phyloP scores from a whole-genome alignment of 1,284 basidiomycete species.

The Moesziomyces parantarcticus region DNA sequence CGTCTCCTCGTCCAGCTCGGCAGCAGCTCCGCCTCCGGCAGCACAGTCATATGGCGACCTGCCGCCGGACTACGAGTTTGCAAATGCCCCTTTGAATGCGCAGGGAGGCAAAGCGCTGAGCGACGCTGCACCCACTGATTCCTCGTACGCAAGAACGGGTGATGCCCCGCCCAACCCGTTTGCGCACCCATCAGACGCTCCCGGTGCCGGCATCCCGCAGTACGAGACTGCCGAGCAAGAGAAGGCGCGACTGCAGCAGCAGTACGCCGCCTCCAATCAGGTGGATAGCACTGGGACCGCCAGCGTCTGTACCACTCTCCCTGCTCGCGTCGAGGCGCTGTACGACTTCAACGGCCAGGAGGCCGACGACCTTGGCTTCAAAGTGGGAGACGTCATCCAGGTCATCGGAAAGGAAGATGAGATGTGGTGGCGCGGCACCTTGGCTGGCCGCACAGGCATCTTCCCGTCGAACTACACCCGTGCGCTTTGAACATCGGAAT shows the following conservation, averaged over 20 bases:
- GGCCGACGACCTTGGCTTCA: slow-evolving; percentile 33
- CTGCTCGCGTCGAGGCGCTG: slow-evolving; percentile 26
- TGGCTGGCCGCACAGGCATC: slow-evolving; percentile 32
- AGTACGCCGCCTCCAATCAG: slow-evolving; percentile 12
- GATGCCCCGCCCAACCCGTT: slow-evolving; percentile 26
- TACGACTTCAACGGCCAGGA: slow-evolving; percentile 39
- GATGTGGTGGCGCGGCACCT: slow-evolving; percentile 40
- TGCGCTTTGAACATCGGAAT: slow-evolving; percentile 11
- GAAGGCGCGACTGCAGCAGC: slow-evolving; percentile 38
- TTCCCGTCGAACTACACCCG: slow-evolving; percentile 34
- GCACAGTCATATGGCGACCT: slow-evolving; percentile 34
- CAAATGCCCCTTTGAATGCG: slow-evolving; percentile 27
- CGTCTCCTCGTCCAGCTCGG: slow-evolving; percentile 5
- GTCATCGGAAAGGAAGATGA: slow-evolving; percentile 41
- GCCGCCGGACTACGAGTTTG: slow-evolving; percentile 51
- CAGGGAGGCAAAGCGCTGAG: slow-evolving; percentile 34
- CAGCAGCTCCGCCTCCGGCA: not conserved
- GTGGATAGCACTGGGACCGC: not conserved
- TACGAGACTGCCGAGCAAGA: slow-evolving; percentile 41
- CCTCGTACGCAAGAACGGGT: not conserved
- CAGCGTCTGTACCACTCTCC: slow-evolving; percentile 3
- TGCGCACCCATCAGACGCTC: slow-evolving; percentile 17
- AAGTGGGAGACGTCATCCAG: slow-evolving; percentile 35
- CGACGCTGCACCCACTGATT: slow-evolving; percentile 3
- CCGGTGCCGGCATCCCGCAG: not conserved